Percentiles rank a stretch among this genome's conserved stretches.
phyloP scores from a whole-genome alignment of 2,329 filamentous ascomycete species.

The Tothia fuscella region DNA sequence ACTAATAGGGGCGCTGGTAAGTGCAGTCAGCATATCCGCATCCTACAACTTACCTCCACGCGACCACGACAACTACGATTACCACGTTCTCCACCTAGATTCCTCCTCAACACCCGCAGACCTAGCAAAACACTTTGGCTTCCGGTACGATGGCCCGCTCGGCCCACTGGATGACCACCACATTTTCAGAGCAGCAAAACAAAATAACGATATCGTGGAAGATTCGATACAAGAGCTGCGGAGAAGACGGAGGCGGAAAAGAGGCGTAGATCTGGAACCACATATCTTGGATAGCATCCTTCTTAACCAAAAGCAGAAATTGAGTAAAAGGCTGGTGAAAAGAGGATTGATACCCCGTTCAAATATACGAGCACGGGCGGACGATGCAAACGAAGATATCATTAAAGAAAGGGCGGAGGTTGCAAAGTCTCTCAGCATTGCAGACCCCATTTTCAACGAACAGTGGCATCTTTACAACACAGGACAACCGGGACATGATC shows the following conservation, averaged over 20 bases:
- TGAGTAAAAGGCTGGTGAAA: conserved; percentile 51
- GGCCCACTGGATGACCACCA: conserved; percentile 71
- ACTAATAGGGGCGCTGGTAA: conserved; percentile 29
- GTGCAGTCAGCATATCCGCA: conserved; percentile 21
- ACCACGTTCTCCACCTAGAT: conserved; percentile 82
- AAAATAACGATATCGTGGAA: conserved; percentile 42
- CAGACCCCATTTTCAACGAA: conserved; percentile 80
- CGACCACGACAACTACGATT: conserved; percentile 73
- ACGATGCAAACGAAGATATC: conserved; percentile 33
- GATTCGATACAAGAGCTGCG: conserved; percentile 41
- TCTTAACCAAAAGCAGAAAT: conserved; percentile 66
- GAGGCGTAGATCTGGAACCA: conserved; percentile 23
- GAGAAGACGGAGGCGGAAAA: conserved; percentile 45
- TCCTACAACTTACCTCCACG: conserved; percentile 41
- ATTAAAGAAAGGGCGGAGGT: conserved; percentile 53
- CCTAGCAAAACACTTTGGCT: conserved; percentile 60
- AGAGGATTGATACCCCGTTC: conserved; percentile 28
- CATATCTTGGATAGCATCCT: conserved; percentile 61
- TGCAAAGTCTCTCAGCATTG: conserved; percentile 57
- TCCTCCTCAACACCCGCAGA: conserved; percentile 51
- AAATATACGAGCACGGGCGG: conserved; percentile 24
- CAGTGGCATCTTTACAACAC: conserved; percentile 95
- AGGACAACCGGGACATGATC: conserved; percentile 69
- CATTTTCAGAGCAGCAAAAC: conserved; percentile 61
- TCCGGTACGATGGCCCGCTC: conserved; percentile 70